phyloP scores from a whole-genome alignment of 2,329 filamentous ascomycete genomes.

The Mycosphaerella sp. region DNA sequence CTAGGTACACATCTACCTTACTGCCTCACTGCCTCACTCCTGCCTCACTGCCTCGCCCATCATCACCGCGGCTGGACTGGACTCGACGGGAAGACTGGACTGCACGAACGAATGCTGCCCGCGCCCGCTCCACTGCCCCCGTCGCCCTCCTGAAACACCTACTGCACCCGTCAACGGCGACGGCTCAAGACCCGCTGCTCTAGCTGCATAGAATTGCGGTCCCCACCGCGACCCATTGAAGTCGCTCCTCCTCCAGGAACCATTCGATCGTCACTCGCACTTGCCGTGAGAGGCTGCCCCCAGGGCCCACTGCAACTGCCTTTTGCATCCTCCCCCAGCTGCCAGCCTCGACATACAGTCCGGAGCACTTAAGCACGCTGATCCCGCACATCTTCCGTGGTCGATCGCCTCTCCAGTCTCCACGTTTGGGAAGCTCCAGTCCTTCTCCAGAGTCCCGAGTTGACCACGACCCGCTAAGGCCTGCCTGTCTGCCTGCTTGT shows the following conservation, averaged over 20 bases:
- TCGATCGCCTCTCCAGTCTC: constrained; percentile 46
- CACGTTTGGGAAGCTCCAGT: constrained; percentile 42
- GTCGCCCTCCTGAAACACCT: constrained; percentile 19
- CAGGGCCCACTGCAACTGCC: constrained; percentile 13
- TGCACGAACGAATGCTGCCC: neutral
- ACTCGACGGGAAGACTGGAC: no score
- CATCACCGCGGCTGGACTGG: constrained; percentile 12
- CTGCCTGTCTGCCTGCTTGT: no score
- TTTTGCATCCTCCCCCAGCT: constrained; percentile 22
- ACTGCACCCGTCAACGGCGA: constrained; percentile 14
- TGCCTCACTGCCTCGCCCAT: constrained; percentile 6
- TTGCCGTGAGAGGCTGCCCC: constrained; percentile 7
- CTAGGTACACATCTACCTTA: no score
- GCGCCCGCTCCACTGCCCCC: no score
- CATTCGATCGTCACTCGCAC: constrained; percentile 21
- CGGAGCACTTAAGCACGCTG: constrained; percentile 41
- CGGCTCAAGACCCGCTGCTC: constrained; percentile 18
- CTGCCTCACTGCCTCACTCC: constrained; percentile 10
- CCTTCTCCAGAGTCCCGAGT: constrained; percentile 25
- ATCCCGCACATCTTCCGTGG: constrained; percentile 43
- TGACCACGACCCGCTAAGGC: constrained; percentile 23
- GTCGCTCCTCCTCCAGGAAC: constrained; percentile 17
- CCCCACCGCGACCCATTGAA: constrained; percentile 25
- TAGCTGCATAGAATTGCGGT: constrained; percentile 29
- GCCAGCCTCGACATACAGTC: constrained; percentile 28